These are phyloP conservation scores for Colletotrichum sp. DNA, from an alignment of 2,329 filamentous ascomycete species.

Conservation along the genomic window DNA sequence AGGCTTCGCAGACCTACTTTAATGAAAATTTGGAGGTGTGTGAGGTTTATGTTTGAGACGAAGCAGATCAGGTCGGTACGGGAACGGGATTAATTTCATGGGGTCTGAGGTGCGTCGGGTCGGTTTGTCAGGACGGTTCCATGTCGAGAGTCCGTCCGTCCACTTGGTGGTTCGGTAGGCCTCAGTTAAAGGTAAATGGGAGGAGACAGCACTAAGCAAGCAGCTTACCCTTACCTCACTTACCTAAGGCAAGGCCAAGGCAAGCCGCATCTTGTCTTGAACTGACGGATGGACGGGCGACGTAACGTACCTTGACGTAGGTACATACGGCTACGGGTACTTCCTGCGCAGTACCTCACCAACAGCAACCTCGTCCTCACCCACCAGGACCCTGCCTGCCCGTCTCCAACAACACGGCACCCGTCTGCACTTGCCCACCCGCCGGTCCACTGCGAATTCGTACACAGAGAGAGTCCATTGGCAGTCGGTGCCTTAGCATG, in stretches of 20 bases:
- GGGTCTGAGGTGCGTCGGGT: constrained; percentile 11
- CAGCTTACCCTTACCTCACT: constrained; percentile 12
- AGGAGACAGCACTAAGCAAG: background rate
- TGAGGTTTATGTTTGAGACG: constrained; percentile 18
- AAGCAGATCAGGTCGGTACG: constrained; percentile 2
- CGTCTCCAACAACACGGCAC: background rate
- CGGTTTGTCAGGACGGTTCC: constrained; percentile 8
- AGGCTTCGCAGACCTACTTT: background rate
- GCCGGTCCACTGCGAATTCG: background rate
- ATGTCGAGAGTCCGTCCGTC: background rate
- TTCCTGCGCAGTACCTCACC: background rate
- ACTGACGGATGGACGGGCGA: background rate
- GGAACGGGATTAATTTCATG: constrained; percentile 16
- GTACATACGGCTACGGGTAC: background rate
- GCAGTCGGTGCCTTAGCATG: background rate
- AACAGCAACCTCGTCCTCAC: background rate
- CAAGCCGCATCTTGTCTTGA: background rate
- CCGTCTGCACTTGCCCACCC: constrained; percentile 2
- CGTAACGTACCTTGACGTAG: background rate
- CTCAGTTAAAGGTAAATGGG: constrained; percentile 5
- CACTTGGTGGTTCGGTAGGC: constrained; percentile 3
- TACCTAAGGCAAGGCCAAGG: background rate
- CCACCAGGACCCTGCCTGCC: background rate
- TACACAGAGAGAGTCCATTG: background rate
- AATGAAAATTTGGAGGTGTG: background rate